Evolutionary conservation across 2,329 filamentous ascomycete genomes (phyloP), one percentile per base, ranked within the genome.

Genomic region (Neonectria coccinea): DNA sequence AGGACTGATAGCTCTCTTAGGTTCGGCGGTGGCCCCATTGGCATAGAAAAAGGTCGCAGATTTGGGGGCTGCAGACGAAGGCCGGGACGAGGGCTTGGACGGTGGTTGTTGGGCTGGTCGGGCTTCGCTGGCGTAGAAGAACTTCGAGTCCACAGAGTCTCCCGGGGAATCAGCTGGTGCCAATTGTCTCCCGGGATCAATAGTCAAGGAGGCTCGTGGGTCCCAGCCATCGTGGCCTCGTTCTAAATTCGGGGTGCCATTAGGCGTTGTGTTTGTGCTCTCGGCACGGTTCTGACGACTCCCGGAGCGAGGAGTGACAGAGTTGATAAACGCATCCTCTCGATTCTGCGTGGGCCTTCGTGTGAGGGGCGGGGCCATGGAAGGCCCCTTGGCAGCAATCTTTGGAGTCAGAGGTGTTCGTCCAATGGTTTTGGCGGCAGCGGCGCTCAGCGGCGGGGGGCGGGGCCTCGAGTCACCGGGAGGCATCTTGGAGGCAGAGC

Each of bases 71-170:
- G 81, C 75, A n/a, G 77, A 73, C 22, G 75, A 77, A 62, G 77
- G 76, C 44, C 79, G 72, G 80, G 56, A 39, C 5, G 68, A 77
- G 62, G 77, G 76, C 44, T 79, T 72, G 80, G 56, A 33, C 5
- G 68, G 47, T 6, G 81, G 33, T 80, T 79, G 29, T 80, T 77
- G 74, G 56, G 74, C 69, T 22, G 82, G 79, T 71, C 87, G 90
- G 42, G 86, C 91, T 71, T 97, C 93, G 76, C 90, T 93, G 29
- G 94, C 96, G 77, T 97, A 94, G 78, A 99, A 97, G 85, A 98
- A 98, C 81, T 93, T 95, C 72, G 73, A 77, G 71, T 75, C 66
- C 68, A 69, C 56, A 64, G 72, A 56, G 20, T 75, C 71, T 56
- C 75, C 66, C 56, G 78, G 41, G 14, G 70, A 63, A 36, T 74